Evolutionary conservation across 331 rosid genomes (phyloP), one percentile per base, ranked within the genome.

Genomic region (Pyrus hybrid): DNA sequence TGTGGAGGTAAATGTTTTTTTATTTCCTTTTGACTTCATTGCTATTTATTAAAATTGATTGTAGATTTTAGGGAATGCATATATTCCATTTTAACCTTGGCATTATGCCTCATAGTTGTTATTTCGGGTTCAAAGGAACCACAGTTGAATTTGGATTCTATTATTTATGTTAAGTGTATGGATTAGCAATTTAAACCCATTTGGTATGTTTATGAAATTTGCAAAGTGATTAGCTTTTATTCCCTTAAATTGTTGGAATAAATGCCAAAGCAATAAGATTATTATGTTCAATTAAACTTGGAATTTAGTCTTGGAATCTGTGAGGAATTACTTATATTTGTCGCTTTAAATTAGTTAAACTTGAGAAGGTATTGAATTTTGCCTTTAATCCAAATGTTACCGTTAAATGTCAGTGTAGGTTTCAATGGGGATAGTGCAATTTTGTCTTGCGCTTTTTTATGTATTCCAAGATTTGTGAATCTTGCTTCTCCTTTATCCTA

Each of bases 1-100:
- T 94, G 68, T 94, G 99, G 99, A 94, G 99, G 99, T 94, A 71
- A 47, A 79, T 71, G 58, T 74, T 62, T 68, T 29, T 30, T 61
- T 66, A 32, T n/a, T n/a, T 18, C 60, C 21, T 56, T 41, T 41
- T 26, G 17, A 18, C 11, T 63, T 54, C 33, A 22, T 56, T 30
- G 11, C 10, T 14, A 18, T 67, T 11, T 37, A 37, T 67, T 28
- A 26, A 62, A 25, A 62, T 62, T 25, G 67, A 62, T 25, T 62
- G n/a, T 62, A 26, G 20, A 3, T 62, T 63, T 63, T 12, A 63
- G 67, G 35, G n/a, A 9, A 63, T 33, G 47, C 70, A 18, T 65
- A 32, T 8, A 29, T 33, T 30, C 70, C 67, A 18, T 17, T 20
- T 65, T 65, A 17, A 18, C 12, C 70, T 65, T 18, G 45, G 68